Base-by-base conservation (phyloP, 2,329 filamentous ascomycete genomes). In the Botrytis tulipae region DNA sequence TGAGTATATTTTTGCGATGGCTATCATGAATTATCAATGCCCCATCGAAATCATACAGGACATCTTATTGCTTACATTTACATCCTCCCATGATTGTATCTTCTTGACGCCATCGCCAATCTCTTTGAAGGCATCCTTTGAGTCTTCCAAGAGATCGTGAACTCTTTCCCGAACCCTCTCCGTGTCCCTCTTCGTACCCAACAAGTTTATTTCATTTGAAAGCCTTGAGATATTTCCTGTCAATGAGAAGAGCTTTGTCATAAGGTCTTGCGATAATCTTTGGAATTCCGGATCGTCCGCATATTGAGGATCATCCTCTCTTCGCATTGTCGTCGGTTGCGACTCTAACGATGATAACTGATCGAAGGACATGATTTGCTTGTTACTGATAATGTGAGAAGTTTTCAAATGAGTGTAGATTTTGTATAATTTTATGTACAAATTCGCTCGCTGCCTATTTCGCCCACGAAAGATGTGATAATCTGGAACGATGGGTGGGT, bases 1-100 rank as follows among this genome's bases (percentile, higher is more conserved):
- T 98, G 95, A 35, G 94, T 96, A 85, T 97, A 98, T 83, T 95
- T 97, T 86, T 99, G 96, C 72, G 94, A 93, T 75, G 95, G 93
- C 94, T 97, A 74, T 51, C 61, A 65, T 20, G 9, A 9, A 65
- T 14, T 54, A 60, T 77, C 73, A 76, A 69, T 67, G 66, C 32
- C 72, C 73, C 59, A 40, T 73, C 73, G 25, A 71, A 6, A 71
- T 37, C 75, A 73, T 82, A 1, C n/a, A 51, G n/a, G n/a, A 40
- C 6, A 18, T 37, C 29, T 51, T 32, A 18, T 66, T 60, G 77
- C 88, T 77, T 86, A 94, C 92, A 81, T 91, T 93, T 70, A 94
- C 90, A 80, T 95, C 94, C 81, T 90, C 93, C 94, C 89, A 98
- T 59, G 88, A 88, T 82, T 97, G 93, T 65, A 98, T 89, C 83